Percentiles rank a stretch among this genome's conserved stretches.
phyloP scores from a whole-genome alignment of 805 yeast genomes.

The Schizosaccharomyces lindneri region DNA sequence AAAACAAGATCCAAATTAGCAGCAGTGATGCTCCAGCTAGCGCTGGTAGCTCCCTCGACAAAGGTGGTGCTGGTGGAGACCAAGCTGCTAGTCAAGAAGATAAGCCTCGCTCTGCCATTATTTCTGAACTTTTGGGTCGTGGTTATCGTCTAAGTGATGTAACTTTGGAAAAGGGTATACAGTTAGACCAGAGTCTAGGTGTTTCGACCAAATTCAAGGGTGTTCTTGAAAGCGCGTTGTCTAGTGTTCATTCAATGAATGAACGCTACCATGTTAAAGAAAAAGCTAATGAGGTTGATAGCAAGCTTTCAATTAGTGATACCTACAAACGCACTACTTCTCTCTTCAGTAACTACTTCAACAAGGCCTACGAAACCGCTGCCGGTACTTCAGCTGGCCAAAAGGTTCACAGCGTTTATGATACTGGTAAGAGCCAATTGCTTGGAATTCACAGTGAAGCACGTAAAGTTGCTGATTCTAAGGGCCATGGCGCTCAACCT shows the following conservation, averaged over 20 bases:
- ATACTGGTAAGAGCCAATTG: slow-evolving; percentile 28
- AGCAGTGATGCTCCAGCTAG: slow-evolving; percentile 9
- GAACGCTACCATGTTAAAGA: slow-evolving; percentile 34
- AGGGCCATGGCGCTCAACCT: neutral
- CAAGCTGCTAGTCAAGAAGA: slow-evolving; percentile 28
- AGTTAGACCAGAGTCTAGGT: slow-evolving; percentile 42
- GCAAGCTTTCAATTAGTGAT: slow-evolving; percentile 12
- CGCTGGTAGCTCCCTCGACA: slow-evolving; percentile 7
- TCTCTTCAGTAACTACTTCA: slow-evolving; percentile 10
- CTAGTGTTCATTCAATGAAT: slow-evolving; percentile 18
- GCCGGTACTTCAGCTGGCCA: slow-evolving; percentile 19
- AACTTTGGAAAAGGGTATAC: slow-evolving; percentile 33
- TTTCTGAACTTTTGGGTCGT: slow-evolving; percentile 52
- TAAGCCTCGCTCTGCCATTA: slow-evolving; percentile 49
- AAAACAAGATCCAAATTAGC: slow-evolving; percentile 25
- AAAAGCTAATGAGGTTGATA: slow-evolving; percentile 21
- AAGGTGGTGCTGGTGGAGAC: slow-evolving; percentile 6
- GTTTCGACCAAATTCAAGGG: slow-evolving; percentile 28
- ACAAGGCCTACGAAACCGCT: slow-evolving; percentile 16
- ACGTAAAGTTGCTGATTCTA: slow-evolving; percentile 31
- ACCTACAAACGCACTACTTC: slow-evolving; percentile 14
- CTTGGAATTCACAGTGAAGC: slow-evolving; percentile 53
- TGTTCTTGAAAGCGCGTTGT: slow-evolving; percentile 20
- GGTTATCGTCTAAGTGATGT: slow-evolving; percentile 47
- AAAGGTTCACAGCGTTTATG: slow-evolving; percentile 36